Percentiles rank a stretch among this genome's conserved stretches.
These are phyloP conservation scores for Craspedostauros australis DNA, from an alignment of 108 stramenopile genomes.

Conservation along the genomic window DNA sequence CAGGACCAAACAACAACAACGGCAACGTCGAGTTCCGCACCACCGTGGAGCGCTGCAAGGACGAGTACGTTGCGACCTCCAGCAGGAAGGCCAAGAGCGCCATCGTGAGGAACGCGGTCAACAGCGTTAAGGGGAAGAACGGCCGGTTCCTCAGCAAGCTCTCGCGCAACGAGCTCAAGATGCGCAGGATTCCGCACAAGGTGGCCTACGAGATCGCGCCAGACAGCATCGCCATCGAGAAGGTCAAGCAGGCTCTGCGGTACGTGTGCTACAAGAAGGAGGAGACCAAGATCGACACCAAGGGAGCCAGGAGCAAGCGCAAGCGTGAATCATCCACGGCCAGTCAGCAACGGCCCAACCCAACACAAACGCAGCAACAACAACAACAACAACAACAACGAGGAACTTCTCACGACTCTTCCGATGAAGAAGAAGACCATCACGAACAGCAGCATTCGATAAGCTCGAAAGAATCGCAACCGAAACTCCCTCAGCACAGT, in stretches of 20 bases:
- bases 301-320: no score
- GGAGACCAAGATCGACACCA: no score
- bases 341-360: no score
- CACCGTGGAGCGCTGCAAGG: constrained; percentile 7
- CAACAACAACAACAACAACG: no score
- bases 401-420: no score
- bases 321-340: no score
- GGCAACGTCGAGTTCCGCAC: constrained; percentile 23
- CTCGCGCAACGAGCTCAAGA: neutral
- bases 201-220: constrained; percentile 12
- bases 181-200: neutral
- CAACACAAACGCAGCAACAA: neutral
- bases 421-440: no score
- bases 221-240: constrained; percentile 11
- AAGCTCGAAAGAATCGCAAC: no score
- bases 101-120: constrained; percentile 1
- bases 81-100: constrained; percentile 16
- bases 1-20: constrained; percentile 16
- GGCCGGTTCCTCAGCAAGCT: constrained; percentile 14
- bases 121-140: constrained; percentile 12
- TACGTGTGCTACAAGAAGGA: constrained; percentile 35
- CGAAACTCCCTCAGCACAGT: no score
- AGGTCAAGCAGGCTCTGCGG: constrained; percentile 17
- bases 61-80: constrained; percentile 3
- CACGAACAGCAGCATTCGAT: no score